Percentiles rank a stretch among this genome's conserved stretches.
Evolutionary conservation across 2,329 filamentous ascomycete genomes (phyloP).

Genomic region (Phialophora chinensis): DNA sequence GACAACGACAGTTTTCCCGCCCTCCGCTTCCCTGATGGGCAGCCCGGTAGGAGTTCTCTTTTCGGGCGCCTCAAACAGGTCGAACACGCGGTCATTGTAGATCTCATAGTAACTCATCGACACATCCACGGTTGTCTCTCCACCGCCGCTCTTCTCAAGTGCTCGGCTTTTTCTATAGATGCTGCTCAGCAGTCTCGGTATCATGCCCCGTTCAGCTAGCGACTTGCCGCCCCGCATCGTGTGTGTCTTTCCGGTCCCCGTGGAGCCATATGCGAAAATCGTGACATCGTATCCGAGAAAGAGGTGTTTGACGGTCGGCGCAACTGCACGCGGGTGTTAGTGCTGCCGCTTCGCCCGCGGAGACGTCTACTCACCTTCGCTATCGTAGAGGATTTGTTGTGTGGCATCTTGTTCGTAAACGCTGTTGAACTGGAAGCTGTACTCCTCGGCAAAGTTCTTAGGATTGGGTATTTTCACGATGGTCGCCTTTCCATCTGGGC

Average conservation of each 20-base stretch:
- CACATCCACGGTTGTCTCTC: conserved; percentile 73
- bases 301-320: conserved; percentile 86
- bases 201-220: conserved; percentile 83
- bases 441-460: conserved; percentile 88
- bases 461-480: conserved; percentile 90
- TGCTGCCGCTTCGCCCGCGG: not conserved
- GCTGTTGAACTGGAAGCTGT: conserved; percentile 91
- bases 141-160: conserved; percentile 77
- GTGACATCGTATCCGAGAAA: conserved; percentile 89
- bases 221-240: conserved; percentile 93
- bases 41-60: conserved; percentile 82
- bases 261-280: conserved; percentile 91
- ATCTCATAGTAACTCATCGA: conserved; percentile 93
- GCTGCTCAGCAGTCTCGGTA: conserved; percentile 80
- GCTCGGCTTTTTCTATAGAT: conserved; percentile 87
- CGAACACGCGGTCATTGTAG: conserved; percentile 94
- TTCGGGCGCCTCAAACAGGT: conserved; percentile 85
- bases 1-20: conserved; percentile 84
- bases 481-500: conserved; percentile 63
- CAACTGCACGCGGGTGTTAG: conserved; percentile 62
- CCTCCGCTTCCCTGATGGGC: conserved; percentile 77
- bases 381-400: conserved; percentile 86
- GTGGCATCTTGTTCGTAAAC: conserved; percentile 82
- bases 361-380: conserved; percentile 68
- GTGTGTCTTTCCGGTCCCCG: conserved; percentile 92